These are phyloP conservation scores for Raffaelea arxii DNA, from an alignment of 2,329 filamentous ascomycete species.

Conservation along the genomic window DNA sequence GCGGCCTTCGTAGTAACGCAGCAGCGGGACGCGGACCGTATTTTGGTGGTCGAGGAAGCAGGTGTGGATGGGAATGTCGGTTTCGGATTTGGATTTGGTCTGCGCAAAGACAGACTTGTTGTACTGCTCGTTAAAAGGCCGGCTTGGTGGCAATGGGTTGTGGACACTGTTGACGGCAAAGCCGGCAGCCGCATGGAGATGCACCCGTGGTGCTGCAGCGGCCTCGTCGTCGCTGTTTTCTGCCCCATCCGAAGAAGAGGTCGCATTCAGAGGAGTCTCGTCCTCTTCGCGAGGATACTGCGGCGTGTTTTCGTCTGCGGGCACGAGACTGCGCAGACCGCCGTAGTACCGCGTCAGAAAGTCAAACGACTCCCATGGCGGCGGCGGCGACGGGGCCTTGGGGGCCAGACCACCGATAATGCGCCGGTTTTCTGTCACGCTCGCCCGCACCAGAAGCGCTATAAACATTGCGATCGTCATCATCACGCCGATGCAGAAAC, in stretches of 20 bases:
- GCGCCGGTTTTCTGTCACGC: slow-evolving; percentile 57
- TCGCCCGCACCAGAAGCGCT: slow-evolving; percentile 62
- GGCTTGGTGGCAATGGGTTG: slow-evolving; percentile 13
- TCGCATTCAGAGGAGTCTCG: slow-evolving; percentile 38
- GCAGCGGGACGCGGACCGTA: slow-evolving; percentile 54
- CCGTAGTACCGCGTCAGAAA: slow-evolving; percentile 87
- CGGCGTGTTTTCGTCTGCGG: slow-evolving; percentile 56
- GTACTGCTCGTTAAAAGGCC: slow-evolving; percentile 9
- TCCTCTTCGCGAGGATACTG: slow-evolving; percentile 68
- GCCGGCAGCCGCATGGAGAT: slow-evolving; percentile 14
- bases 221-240: neutral
- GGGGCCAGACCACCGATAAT: slow-evolving; percentile 47
- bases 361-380: slow-evolving; percentile 73
- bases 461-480: slow-evolving; percentile 67
- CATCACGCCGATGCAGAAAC: slow-evolving; percentile 64
- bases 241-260: neutral
- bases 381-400: slow-evolving; percentile 53
- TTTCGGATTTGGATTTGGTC: slow-evolving; percentile 30
- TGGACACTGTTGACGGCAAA: slow-evolving; percentile 4
- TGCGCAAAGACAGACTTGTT: slow-evolving; percentile 4
- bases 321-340: slow-evolving; percentile 64
- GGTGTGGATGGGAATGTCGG: slow-evolving; percentile 43
- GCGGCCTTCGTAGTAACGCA: slow-evolving; percentile 68
- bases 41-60: slow-evolving; percentile 69
- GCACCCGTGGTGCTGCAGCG: slow-evolving; percentile 12